These are phyloP conservation scores for Gynostemma pentaphyllum DNA, from an alignment of 306 rosid species.

Conservation along the genomic window DNA sequence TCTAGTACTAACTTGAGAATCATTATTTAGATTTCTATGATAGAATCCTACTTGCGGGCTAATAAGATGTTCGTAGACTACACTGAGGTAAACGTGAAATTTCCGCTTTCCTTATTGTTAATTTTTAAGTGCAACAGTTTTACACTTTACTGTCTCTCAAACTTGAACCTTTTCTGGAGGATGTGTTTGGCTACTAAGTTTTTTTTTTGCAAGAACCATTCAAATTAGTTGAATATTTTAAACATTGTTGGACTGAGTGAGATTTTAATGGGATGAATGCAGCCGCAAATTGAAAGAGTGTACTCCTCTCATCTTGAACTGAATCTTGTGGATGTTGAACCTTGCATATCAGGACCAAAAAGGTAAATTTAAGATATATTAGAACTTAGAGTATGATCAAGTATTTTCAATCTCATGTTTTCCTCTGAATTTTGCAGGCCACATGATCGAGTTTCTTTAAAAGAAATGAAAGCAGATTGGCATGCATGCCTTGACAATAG, in stretches of 20 bases:
- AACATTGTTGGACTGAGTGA: background rate
- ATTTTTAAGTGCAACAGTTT: background rate
- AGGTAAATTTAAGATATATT: constrained; percentile 28
- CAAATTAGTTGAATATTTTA: background rate
- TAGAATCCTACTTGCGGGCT: constrained; percentile 71
- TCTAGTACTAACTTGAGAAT: constrained; percentile 24
- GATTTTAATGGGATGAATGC: constrained; percentile 9
- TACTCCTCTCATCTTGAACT: constrained; percentile 78
- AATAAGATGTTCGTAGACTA: constrained; percentile 91
- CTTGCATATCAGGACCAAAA: constrained; percentile 96
- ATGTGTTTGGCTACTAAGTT: background rate
- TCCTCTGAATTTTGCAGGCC: constrained; percentile 36
- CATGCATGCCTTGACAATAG: constrained; percentile 74
- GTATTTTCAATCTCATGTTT: background rate
- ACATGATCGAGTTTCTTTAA: constrained; percentile 89
- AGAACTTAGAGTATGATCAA: background rate
- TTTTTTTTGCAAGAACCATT: background rate
- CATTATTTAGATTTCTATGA: constrained; percentile 56
- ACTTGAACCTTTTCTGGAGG: too few relatives aligned
- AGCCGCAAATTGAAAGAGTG: constrained; percentile 75
- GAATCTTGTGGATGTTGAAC: constrained; percentile 68
- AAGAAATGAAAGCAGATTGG: constrained; percentile 92
- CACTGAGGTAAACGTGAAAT: constrained; percentile 40
- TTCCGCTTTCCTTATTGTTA: background rate
- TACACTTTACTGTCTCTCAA: background rate